A percentile compares a stretch with the other conserved stretches of the same genome.
Conservation (phyloP, 2,329 filamentous ascomycete species). For the Purpureocillium lavendulum region DNA sequence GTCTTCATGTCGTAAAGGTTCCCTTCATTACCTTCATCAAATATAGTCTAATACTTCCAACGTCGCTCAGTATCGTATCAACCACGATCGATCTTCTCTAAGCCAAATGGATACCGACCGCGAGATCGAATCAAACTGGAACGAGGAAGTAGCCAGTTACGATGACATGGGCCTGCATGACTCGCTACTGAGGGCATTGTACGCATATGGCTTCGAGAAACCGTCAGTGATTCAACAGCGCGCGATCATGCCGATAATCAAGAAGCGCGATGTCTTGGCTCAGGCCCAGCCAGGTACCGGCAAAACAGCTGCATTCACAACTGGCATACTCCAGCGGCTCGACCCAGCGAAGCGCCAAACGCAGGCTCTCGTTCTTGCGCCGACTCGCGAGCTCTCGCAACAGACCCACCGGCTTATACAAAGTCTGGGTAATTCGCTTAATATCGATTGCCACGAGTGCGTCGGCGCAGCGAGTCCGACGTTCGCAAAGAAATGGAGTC, state of each 20-base stretch:
- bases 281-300: slow-evolving; percentile 99
- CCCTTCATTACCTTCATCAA: too few species aligned
- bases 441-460: slow-evolving; percentile 96
- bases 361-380: slow-evolving; percentile 96
- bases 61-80: too few species aligned
- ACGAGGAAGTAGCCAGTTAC: too few species aligned
- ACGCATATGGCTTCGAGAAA: slow-evolving; percentile 99
- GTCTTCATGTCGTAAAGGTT: too few species aligned
- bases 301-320: slow-evolving; percentile 99
- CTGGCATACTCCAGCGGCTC: slow-evolving; percentile 98
- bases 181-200: too few species aligned
- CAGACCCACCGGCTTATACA: slow-evolving; percentile 99
- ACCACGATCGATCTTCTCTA: too few species aligned
- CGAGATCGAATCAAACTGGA: too few species aligned
- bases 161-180: too few species aligned
- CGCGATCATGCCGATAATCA: slow-evolving; percentile 99
- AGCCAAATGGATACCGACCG: too few species aligned
- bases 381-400: slow-evolving; percentile 95
- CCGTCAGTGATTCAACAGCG: slow-evolving; percentile 99
- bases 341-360: slow-evolving; percentile 90
- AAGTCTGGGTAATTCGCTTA: slow-evolving; percentile 99
- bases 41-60: too few species aligned
- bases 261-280: slow-evolving; percentile 98
- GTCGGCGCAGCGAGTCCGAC: slow-evolving; percentile 97
- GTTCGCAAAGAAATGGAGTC: slow-evolving; percentile 98